Base-by-base conservation (phyloP, 441 rosid species). In the Populus hybrid region DNA sequence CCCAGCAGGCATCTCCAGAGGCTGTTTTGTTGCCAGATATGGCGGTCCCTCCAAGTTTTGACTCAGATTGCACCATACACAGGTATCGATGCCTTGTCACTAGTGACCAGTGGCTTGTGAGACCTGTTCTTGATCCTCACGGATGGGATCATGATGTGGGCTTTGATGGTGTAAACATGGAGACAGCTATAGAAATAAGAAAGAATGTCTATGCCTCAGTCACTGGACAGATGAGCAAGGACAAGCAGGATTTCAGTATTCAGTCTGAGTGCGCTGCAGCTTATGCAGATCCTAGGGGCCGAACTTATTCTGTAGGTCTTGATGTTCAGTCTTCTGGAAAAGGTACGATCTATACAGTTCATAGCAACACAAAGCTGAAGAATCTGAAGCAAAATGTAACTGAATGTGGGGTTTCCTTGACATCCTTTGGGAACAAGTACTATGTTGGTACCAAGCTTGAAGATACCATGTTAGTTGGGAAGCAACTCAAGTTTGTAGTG, bases 111-210 rank as follows among this genome's bases (percentile, higher is more conserved):
- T 88, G 90, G 90, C 83, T 90, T 74, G 85, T 77, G 64, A 89
- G 97, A 84, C 98, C 98, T 64, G 98, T 96, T 81, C 91, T 90
- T 74, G 94, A 96, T 81, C 92, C 96, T 73, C 95, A 91, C 64
- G 98, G 99, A n/a, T 94, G 98, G 99, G 99, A 96, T 88, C 93
- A 88, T 66, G 99, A 94, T 83, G 94, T 94, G 23, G 93, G 99
- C 26, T 96, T 92, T 74, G 98, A 96, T 77, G 98, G 98, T 63
- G 80, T 96, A 78, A 94, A 85, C 84, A 80, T 93, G 80, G 98
- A 96, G 84, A 85, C 94, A 50, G 88, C 91, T 79, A 65, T 83
- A 63, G 93, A 89, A 80, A 31, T 88, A 16, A 85, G 84, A 73
- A 84, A 56, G 80, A 86, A 91, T 77, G 73, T 88, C 23, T 77